Evolutionary conservation across 2,329 filamentous ascomycete species (phyloP), one percentile per base, ranked within the genome.

Genomic region (Fragosphaeria purpurea): DNA sequence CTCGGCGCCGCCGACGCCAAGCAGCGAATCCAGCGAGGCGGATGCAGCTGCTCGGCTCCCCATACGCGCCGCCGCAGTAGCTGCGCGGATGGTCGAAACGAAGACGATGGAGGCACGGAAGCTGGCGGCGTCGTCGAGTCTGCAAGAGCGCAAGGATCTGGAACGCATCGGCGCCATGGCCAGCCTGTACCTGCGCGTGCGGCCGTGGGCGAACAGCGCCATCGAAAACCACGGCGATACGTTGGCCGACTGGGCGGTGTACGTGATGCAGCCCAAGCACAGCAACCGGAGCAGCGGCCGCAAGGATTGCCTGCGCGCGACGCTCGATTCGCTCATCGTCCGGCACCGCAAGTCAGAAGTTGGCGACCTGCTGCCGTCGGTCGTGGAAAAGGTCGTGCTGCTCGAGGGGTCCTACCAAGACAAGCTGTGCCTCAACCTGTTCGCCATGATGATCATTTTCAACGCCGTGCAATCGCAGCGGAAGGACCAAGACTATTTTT

Each of bases 391-490:
- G 44, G 70, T 86, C 1, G 76, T 93, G 0, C 75, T 84, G 49
- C 72, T 96, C 2, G 80, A 93, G 54, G 89, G 89, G 0, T 91
- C 84, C 1, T 88, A 83, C 59, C 88, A 91, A 61, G 90, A 96
- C 64, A 88, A 83, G 60, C 65, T 95, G 8, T 87, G 84, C 0
- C 74, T 90, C 32, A 95, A 95, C 57, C 67, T 94, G 1, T 96
- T 96, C 61, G 79, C 87, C 1, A 85, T 93, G 67, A 82, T 88
- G 61, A 79, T 96, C 44, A 83, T 86, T 2, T 83, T 88, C 57
- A 97, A 97, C 61, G 82, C 88, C 0, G 82, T 97, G 1, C 90
- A 90, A 31, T 95, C 89, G 5, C 87, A 96, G 61, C 75, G 90
- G 9, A 81, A 77, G 0, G 91, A 91, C 59, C 73, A 79, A 50